Evolutionary conservation across 2,329 filamentous ascomycete species (phyloP).

Genomic region (Penicillium occitanis): DNA sequence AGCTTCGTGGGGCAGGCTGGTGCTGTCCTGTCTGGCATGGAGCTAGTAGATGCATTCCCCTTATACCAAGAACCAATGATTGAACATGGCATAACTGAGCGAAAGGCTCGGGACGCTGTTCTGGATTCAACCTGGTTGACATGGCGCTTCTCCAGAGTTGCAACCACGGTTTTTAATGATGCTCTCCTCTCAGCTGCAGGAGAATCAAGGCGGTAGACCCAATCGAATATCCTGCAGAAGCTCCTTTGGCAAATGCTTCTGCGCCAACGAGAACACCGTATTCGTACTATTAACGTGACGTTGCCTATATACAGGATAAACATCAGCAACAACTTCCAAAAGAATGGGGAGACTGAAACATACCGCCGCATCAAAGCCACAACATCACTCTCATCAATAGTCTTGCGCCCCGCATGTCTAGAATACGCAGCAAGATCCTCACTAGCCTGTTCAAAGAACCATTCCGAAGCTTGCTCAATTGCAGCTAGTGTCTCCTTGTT

Average conservation of each 20-base stretch:
- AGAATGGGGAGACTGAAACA: slow-evolving; percentile 31
- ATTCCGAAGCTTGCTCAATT: slow-evolving; percentile 78
- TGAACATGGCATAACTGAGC: too few species aligned
- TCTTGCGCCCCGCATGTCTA: slow-evolving; percentile 76
- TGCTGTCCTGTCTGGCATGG: too few species aligned
- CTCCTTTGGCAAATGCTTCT: slow-evolving; percentile 77
- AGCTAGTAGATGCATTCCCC: not conserved
- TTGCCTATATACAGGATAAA: slow-evolving; percentile 59
- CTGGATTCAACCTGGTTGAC: not conserved
- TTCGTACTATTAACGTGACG: slow-evolving; percentile 68
- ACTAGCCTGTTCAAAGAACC: slow-evolving; percentile 86
- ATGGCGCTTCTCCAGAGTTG: too few species aligned
- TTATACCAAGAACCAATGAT: too few species aligned
- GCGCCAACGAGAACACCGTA: slow-evolving; percentile 83
- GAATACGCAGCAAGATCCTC: slow-evolving; percentile 79
- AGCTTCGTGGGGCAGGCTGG: too few species aligned
- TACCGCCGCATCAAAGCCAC: slow-evolving; percentile 80
- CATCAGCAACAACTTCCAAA: not conserved
- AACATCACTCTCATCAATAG: slow-evolving; percentile 82
- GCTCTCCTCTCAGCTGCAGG: not conserved
- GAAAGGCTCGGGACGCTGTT: not conserved
- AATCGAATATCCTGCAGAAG: slow-evolving; percentile 71
- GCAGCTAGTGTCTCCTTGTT: slow-evolving; percentile 71
- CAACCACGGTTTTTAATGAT: not conserved
- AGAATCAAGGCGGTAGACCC: slow-evolving; percentile 38